Conservation (phyloP, 352 stramenopile species). For the Pythium brachiatum region DNA sequence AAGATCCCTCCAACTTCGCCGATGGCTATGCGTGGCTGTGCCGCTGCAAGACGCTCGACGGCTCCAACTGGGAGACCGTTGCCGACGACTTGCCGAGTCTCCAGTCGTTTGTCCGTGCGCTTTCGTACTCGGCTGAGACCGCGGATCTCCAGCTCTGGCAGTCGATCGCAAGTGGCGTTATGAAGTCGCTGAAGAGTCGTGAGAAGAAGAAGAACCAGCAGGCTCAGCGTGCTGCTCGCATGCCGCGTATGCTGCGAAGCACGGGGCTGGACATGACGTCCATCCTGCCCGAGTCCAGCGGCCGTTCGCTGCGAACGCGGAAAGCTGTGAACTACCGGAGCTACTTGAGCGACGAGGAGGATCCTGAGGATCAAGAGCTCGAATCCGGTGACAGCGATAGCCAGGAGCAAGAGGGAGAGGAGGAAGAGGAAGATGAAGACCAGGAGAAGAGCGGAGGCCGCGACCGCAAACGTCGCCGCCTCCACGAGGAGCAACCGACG, state of each 20-base stretch:
- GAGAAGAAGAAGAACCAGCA: slow-evolving; percentile 44
- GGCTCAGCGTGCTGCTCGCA: slow-evolving; percentile 36
- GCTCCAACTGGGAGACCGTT: slow-evolving; percentile 59
- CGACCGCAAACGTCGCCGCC: slow-evolving; percentile 7
- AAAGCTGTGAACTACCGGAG: slow-evolving; percentile 48
- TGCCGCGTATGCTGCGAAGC: slow-evolving; percentile 40
- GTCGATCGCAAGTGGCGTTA: slow-evolving; percentile 31
- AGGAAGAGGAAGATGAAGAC: slow-evolving; percentile 14
- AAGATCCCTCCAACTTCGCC: slow-evolving; percentile 52
- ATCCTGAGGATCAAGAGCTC: slow-evolving; percentile 23
- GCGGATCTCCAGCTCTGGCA: slow-evolving; percentile 59
- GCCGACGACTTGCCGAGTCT: slow-evolving; percentile 51
- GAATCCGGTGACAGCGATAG: slow-evolving; percentile 2
- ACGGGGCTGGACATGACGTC: slow-evolving; percentile 28
- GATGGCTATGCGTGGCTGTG: slow-evolving; percentile 63
- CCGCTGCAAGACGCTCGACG: slow-evolving; percentile 37
- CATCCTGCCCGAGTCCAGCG: slow-evolving; percentile 28
- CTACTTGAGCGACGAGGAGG: slow-evolving; percentile 31
- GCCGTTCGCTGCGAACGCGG: slow-evolving; percentile 45
- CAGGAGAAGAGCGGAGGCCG: not conserved
- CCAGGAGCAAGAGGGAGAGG: slow-evolving; percentile 28
- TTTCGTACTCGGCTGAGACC: slow-evolving; percentile 50
- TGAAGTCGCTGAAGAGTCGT: slow-evolving; percentile 52
- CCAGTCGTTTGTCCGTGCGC: slow-evolving; percentile 41
- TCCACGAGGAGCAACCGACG: slow-evolving; percentile 14